phyloP scores from a whole-genome alignment of 345 rosid genomes.

The Gossypium stocksii region DNA sequence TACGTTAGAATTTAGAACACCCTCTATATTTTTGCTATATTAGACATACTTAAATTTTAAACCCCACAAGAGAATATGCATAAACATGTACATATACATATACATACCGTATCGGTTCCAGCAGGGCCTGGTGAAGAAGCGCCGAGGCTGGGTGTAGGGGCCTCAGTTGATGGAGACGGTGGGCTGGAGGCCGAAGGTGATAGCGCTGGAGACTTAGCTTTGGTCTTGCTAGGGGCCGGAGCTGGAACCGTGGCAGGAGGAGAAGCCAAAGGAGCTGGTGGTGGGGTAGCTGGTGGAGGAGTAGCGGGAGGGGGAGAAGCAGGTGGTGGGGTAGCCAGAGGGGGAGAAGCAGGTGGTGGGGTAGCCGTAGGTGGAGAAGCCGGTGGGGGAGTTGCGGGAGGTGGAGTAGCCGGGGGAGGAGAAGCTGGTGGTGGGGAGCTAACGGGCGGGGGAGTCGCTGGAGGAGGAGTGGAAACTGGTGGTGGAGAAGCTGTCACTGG shows the following conservation, averaged over 20 bases:
- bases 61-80: no score
- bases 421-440: neutral
- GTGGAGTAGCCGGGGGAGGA: constrained; percentile 11
- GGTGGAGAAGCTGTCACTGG: constrained; percentile 17
- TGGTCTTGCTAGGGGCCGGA: constrained; percentile 30
- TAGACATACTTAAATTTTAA: no score
- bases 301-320: constrained; percentile 35
- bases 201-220: neutral
- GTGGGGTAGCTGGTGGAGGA: constrained; percentile 33
- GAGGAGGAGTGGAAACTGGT: constrained; percentile 11
- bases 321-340: constrained; percentile 31
- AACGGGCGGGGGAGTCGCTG: constrained; percentile 14
- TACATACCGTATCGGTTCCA: constrained; percentile 29
- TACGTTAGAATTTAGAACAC: no score
- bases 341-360: constrained; percentile 32
- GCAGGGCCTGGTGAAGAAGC: constrained; percentile 41
- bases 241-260: constrained; percentile 43
- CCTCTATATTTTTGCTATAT: no score
- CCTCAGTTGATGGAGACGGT: constrained; percentile 41
- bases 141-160: constrained; percentile 32
- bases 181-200: constrained; percentile 34
- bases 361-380: neutral
- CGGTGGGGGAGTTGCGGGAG: constrained; percentile 9
- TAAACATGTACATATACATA: no score
- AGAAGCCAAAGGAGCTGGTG: constrained; percentile 39